phyloP scores from a whole-genome alignment of 805 yeast species.

The Metschnikowia gelsemii region DNA sequence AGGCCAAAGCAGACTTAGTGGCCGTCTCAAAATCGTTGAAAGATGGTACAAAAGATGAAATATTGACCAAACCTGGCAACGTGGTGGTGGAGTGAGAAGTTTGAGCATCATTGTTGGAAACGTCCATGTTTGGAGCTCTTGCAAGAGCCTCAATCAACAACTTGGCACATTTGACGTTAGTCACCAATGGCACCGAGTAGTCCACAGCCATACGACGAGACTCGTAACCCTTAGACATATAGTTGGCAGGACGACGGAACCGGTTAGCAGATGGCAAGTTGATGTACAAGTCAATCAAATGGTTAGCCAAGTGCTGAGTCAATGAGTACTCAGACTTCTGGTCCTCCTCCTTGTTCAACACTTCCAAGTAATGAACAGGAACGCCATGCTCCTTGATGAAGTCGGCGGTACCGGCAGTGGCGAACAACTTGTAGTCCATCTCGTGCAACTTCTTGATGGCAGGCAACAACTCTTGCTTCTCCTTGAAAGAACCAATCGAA shows the following conservation, averaged over 20 bases:
- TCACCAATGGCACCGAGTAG: slow-evolving; percentile 94
- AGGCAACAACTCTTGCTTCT: slow-evolving; percentile 90
- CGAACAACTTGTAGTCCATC: slow-evolving; percentile 87
- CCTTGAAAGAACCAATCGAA: slow-evolving; percentile 95
- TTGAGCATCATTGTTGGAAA: slow-evolving; percentile 80
- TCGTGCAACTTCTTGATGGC: slow-evolving; percentile 76
- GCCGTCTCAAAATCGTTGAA: slow-evolving; percentile 65
- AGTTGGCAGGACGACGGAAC: slow-evolving; percentile 98
- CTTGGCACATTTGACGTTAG: slow-evolving; percentile 97
- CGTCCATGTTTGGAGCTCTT: slow-evolving; percentile 64
- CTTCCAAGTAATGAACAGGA: slow-evolving; percentile 94
- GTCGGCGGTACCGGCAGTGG: slow-evolving; percentile 99
- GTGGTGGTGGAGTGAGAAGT: slow-evolving; percentile 80
- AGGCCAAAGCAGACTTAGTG: slow-evolving; percentile 67
- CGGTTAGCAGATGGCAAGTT: slow-evolving; percentile 96
- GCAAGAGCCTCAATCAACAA: slow-evolving; percentile 91
- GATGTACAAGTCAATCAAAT: slow-evolving; percentile 92
- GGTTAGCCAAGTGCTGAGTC: slow-evolving; percentile 94
- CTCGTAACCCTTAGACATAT: slow-evolving; percentile 94
- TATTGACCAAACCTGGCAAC: slow-evolving; percentile 84
- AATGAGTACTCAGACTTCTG: slow-evolving; percentile 92
- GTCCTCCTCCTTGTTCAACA: slow-evolving; percentile 67
- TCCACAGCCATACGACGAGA: slow-evolving; percentile 99
- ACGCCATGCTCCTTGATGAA: slow-evolving; percentile 92
- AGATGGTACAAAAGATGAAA: slow-evolving; percentile 75